These are phyloP conservation scores for Forsythia viridissima DNA, from an alignment of 257 asterid species.

Conservation along the genomic window DNA sequence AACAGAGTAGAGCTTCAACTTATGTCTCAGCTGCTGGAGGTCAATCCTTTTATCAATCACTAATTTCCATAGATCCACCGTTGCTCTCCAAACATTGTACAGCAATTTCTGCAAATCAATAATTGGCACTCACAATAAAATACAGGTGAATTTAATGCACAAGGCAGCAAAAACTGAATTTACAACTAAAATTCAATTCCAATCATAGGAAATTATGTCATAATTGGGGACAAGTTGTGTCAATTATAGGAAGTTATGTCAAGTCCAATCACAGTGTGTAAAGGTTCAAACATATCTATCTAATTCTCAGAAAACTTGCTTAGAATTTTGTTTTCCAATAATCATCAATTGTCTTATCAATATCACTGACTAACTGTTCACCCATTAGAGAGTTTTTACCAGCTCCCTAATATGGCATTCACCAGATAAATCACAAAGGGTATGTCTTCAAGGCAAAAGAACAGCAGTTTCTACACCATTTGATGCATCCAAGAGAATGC, in stretches of 20 bases:
- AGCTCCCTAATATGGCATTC: background rate
- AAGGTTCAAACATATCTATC: background rate
- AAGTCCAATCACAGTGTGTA: background rate
- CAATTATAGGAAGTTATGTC: too few relatives aligned
- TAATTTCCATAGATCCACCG: conserved; percentile 48
- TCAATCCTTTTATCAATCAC: conserved; percentile 53
- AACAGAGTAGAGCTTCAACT: conserved; percentile 57
- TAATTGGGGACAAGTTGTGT: background rate
- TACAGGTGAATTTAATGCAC: background rate
- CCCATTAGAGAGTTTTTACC: conserved; percentile 3
- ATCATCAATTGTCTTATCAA: background rate
- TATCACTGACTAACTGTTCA: background rate
- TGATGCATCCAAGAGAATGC: too few relatives aligned
- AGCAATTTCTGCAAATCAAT: conserved; percentile 58
- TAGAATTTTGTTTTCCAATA: background rate
- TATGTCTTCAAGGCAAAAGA: background rate
- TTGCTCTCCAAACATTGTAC: conserved; percentile 60
- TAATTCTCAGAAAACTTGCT: background rate
- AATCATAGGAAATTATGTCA: background rate
- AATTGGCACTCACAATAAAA: background rate
- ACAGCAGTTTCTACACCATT: background rate
- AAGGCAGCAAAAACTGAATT: background rate
- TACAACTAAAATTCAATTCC: conserved; percentile 9
- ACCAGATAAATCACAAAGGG: background rate
- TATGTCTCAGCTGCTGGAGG: conserved; percentile 61